Base-by-base conservation (phyloP, 306 rosid genomes). In the Acacia melanoxylon region DNA sequence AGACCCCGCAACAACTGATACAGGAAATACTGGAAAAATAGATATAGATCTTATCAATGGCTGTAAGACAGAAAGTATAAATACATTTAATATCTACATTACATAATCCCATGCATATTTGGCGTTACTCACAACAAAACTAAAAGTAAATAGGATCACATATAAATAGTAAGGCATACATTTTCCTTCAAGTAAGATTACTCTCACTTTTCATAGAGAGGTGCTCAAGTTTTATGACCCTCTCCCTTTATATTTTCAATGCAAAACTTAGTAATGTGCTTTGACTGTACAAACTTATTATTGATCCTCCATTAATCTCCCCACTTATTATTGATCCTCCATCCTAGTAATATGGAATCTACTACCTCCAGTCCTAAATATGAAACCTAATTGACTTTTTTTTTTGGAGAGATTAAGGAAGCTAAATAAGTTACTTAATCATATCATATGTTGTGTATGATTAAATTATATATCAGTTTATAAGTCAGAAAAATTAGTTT, bases 1-100 rank as follows among this genome's bases (percentile, higher is more conserved):
- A 95, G 99, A 78, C 99, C 99, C 72, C 99, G 94, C 82, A 95
- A 77, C 87, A 95, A 80, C 86, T 95, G 99, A 83, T 95, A 95
- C 82, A 95, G 86, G 89, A 95, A 95, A 89, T 91, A 95, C 99
- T 95, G 97, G 56, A 78, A 78, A 80, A 48, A 72, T 44, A 82
- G 81, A 62, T 74, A 72, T 44, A 82, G 81, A 62, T 72, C 72
- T 68, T 45, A 80, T 87, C 27, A 86, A 62, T 80, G 37, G 72
- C 17, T 29, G 79, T 37, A 83, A 79, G 70, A 84, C 45, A 25
- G 12, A 79, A 79, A 83, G 80, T 59, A 68, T 62, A 71, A 75
- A 19, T 45, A 54, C 37, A 74, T 56, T 56, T 56, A 35, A 45
- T 72, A 75, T 62, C 15, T 45, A 35, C 37, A 54, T 25, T 74